Conservation (phyloP, 2,329 filamentous ascomycete species). For the Domatiomyces globalis region DNA sequence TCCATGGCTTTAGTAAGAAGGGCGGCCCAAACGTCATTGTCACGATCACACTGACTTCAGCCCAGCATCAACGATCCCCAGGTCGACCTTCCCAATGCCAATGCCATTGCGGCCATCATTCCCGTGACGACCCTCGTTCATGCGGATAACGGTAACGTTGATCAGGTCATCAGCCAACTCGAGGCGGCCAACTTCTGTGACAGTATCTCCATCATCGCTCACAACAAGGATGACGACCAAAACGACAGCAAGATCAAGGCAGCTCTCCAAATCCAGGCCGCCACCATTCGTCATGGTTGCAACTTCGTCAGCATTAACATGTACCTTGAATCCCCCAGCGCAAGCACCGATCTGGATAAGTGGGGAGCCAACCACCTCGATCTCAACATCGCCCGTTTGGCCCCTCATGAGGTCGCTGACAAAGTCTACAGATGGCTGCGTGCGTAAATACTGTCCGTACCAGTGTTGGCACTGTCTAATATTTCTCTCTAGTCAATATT, state of each 20-base stretch:
- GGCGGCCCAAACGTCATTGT: background rate
- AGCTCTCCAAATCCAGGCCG: slow-evolving; percentile 4
- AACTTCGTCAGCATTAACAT: slow-evolving; percentile 15
- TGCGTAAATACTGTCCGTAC: slow-evolving; percentile 3
- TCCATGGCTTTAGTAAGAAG: background rate
- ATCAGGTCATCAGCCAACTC: slow-evolving; percentile 2
- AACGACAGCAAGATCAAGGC: slow-evolving; percentile 6
- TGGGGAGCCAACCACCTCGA: slow-evolving; percentile 16
- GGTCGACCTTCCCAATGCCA: slow-evolving; percentile 2
- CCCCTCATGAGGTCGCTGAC: slow-evolving; percentile 7
- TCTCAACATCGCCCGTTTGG: slow-evolving; percentile 5
- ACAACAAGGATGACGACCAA: slow-evolving; percentile 4
- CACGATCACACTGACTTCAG: background rate
- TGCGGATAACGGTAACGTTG: background rate
- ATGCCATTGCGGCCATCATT: slow-evolving; percentile 8
- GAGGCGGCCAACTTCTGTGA: background rate
- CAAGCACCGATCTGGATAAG: slow-evolving; percentile 1
- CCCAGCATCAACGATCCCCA: slow-evolving; percentile 10
- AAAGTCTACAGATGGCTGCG: slow-evolving; percentile 14
- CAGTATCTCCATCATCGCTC: slow-evolving; percentile 5
- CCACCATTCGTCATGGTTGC: slow-evolving; percentile 9
- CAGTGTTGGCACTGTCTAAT: background rate
- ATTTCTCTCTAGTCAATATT: background rate
- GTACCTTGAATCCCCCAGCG: background rate
- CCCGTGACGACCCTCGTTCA: slow-evolving; percentile 1